Percentiles rank a stretch among this genome's conserved stretches.
Evolutionary conservation across 352 stramenopile genomes (phyloP).

Genomic region (Lagenidium giganteum): DNA sequence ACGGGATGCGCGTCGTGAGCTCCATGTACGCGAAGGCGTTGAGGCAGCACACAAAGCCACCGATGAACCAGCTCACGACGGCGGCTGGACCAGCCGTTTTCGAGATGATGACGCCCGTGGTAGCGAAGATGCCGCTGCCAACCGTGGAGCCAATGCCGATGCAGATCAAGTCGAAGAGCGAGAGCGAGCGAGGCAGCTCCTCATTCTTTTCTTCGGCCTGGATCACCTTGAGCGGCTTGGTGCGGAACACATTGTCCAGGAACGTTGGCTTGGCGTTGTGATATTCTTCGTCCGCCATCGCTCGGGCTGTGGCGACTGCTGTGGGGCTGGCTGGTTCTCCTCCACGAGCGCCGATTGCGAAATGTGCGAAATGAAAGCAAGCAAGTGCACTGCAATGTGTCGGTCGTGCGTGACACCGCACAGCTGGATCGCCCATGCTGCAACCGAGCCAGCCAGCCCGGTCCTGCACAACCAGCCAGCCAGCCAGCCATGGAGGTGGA

Average conservation of each 20-base stretch:
- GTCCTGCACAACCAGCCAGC: too few species aligned
- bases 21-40: conserved; percentile 90
- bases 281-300: too few species aligned
- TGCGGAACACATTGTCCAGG: conserved; percentile 51
- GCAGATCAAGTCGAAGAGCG: conserved; percentile 86
- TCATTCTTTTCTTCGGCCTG: conserved; percentile 64
- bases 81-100: conserved; percentile 69
- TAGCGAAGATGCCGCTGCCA: conserved; percentile 89
- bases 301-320: too few species aligned
- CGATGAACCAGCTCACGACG: conserved; percentile 78
- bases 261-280: conserved; percentile 29
- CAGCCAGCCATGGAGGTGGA: too few species aligned
- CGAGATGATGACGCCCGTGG: conserved; percentile 74
- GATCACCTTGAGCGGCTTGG: conserved; percentile 74
- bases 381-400: too few species aligned
- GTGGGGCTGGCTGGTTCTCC: too few species aligned
- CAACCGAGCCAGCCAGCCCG: too few species aligned
- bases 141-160: conserved; percentile 92
- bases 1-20: conserved; percentile 81
- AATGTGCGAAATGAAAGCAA: too few species aligned
- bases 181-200: conserved; percentile 62
- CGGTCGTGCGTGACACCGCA: too few species aligned
- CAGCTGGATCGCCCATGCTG: too few species aligned
- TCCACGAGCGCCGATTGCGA: too few species aligned
- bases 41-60: conserved; percentile 71